Evolutionary conservation across 2,329 filamentous ascomycete species (phyloP), one percentile per base, ranked within the genome.

Genomic region (Stemphylium vesicarium): DNA sequence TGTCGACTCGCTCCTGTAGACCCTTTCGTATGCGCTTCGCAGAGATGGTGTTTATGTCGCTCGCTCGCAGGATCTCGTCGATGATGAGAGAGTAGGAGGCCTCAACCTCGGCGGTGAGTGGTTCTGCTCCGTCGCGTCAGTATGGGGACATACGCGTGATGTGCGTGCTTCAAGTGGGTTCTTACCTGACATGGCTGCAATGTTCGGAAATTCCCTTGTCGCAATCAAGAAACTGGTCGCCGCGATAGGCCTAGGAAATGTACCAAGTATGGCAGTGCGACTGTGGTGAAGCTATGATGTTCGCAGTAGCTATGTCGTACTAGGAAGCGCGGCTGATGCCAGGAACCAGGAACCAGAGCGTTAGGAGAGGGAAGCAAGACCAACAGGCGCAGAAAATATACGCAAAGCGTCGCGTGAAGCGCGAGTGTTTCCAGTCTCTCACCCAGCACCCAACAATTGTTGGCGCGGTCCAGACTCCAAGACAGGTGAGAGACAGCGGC

Each of bases 21-120:
- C 83, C 84, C 72, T 85, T 86, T 61, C 85, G 83, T 72, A 88
- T 87, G 64, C 81, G 80, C 76, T 88, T 88, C 56, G 85, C 84
- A 32, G 86, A 87, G 60, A 88, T 83, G 49, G 84, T 87, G 60
- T 84, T 84, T 26, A 88, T 77, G 65, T 88, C 85, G 68, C 84
- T 85, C 50, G 76, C 76, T 39, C 80, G 80, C 45, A 88, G 78
- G 63, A 88, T 88, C 29, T 79, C 77, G 72, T 88, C 86, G 64
- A 88, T 88, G 70, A 88, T 85, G 64, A 76, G 75, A 39, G 81
- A 78, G 71, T 86, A 86, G 47, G 76, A 76, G 47, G 77, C 76
- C 71, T 79, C 78, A 41, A 78, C 69, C 57, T 82, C 80, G 32
- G 78, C 66, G 32, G 83, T 75, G 57, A 85, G 66, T 24, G 60